Conservation (phyloP, 2,329 filamentous ascomycete species). For the Magnaporthiopsis rhizophila region DNA sequence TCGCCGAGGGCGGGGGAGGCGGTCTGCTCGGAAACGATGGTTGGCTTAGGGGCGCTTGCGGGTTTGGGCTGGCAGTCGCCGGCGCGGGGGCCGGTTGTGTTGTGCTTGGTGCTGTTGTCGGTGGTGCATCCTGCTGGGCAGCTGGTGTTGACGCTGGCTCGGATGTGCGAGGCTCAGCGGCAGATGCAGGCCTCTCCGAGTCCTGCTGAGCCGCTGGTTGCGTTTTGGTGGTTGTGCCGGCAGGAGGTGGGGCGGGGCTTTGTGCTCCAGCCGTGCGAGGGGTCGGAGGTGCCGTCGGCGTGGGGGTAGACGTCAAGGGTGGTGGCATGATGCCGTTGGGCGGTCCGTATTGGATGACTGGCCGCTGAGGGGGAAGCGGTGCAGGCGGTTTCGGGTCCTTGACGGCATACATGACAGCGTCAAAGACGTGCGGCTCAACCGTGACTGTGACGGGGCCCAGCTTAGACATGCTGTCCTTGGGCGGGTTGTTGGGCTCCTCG, state of each 20-base stretch:
- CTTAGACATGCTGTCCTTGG: slow-evolving; percentile 64
- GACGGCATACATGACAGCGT: slow-evolving; percentile 65
- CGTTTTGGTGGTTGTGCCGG: slow-evolving; percentile 10
- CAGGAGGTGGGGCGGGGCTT: slow-evolving; percentile 8
- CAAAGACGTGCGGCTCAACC: slow-evolving; percentile 72
- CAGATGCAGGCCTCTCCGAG: not conserved
- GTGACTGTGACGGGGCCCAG: slow-evolving; percentile 67
- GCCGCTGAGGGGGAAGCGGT: slow-evolving; percentile 34
- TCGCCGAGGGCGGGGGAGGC: slow-evolving; percentile 10
- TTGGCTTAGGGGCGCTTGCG: slow-evolving; percentile 21
- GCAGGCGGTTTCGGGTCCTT: slow-evolving; percentile 52
- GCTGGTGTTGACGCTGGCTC: not conserved
- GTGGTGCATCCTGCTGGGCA: slow-evolving; percentile 7
- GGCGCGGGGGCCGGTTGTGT: not conserved
- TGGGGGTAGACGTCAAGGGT: slow-evolving; percentile 25
- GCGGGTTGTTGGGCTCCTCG: slow-evolving; percentile 58
- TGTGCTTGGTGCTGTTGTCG: not conserved
- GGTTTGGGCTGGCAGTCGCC: slow-evolving; percentile 11
- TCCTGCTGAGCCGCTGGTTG: slow-evolving; percentile 10
- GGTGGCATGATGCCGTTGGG: slow-evolving; percentile 54
- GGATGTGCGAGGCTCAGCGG: not conserved
- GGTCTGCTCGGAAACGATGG: slow-evolving; percentile 11
- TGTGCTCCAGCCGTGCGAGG: slow-evolving; percentile 17
- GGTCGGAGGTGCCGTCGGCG: slow-evolving; percentile 9
- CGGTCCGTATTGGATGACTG: slow-evolving; percentile 58